Conservation (phyloP, 306 rosid species). For the Cucumis sativus region Cucumber_9930_V3 NC_026655.2:9320001-9320500, state of each 20-base stretch:
- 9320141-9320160: too few species aligned
- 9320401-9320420: not conserved
- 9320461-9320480: not conserved
- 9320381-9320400: not conserved
- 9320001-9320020: too few species aligned
- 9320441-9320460: not conserved
- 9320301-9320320: not conserved
- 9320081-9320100: too few species aligned
- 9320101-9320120: too few species aligned
- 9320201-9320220: not conserved
- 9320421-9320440: not conserved
- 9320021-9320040: too few species aligned
- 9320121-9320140: too few species aligned
- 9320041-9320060: too few species aligned
- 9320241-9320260: not conserved
- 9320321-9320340: too few species aligned
- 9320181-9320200: too few species aligned
- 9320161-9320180: too few species aligned
- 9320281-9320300: not conserved
- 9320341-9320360: not conserved
- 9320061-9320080: too few species aligned
- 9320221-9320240: not conserved
- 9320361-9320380: not conserved
- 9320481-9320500: not conserved
- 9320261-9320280: not conserved